A percentile compares a stretch with the other conserved stretches of the same genome.
Conservation (phyloP, 1,284 basidiomycete genomes). For the Apiotrichum brassicae region DNA sequence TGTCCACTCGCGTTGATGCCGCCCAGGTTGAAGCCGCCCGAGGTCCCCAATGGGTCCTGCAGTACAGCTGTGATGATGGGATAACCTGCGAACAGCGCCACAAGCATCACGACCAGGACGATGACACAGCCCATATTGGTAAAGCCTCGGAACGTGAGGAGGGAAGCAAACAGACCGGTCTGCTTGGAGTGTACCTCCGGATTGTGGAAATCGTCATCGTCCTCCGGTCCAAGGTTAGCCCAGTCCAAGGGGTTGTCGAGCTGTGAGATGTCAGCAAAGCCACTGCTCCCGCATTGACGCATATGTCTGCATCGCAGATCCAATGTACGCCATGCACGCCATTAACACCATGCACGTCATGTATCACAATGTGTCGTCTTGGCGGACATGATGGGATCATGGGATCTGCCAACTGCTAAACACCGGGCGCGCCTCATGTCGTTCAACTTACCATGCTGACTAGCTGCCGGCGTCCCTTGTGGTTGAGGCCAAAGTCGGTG, state of each 20-base stretch:
- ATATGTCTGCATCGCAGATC: too few species aligned
- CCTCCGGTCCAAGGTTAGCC: slow-evolving; percentile 35
- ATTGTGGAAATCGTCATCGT: slow-evolving; percentile 45
- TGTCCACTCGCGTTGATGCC: slow-evolving; percentile 59
- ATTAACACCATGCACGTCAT: too few species aligned
- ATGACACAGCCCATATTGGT: slow-evolving; percentile 47
- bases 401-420: too few species aligned
- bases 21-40: slow-evolving; percentile 60
- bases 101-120: slow-evolving; percentile 50
- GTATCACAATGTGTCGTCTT: too few species aligned
- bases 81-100: slow-evolving; percentile 65
- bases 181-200: slow-evolving; percentile 23
- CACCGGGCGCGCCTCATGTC: too few species aligned
- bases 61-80: slow-evolving; percentile 59
- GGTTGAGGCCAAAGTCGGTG: slow-evolving; percentile 4
- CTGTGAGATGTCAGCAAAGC: background rate
- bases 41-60: background rate
- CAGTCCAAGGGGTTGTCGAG: slow-evolving; percentile 28
- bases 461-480: slow-evolving; percentile 3
- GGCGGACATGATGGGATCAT: too few species aligned
- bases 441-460: slow-evolving; percentile 10
- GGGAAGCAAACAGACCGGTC: slow-evolving; percentile 7
- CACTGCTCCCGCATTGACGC: too few species aligned
- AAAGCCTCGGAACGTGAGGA: slow-evolving; percentile 7
- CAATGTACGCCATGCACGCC: too few species aligned